Evolutionary conservation across 2,329 filamentous ascomycete genomes (phyloP).

Genomic region (Microthyrium microscopicum): DNA sequence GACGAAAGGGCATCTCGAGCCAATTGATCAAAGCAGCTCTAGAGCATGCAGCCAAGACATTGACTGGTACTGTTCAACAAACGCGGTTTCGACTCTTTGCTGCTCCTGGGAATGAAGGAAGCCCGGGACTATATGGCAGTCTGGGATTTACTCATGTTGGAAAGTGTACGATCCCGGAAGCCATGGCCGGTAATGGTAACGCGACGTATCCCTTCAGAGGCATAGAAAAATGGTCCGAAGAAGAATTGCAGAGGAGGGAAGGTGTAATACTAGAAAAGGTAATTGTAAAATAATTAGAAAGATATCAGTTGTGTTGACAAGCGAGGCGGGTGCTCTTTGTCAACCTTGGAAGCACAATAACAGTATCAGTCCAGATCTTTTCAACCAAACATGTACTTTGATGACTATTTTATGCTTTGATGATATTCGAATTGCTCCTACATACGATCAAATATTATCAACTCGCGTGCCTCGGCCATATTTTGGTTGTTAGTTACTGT

Average conservation of each 20-base stretch:
- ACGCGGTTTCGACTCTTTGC: neutral
- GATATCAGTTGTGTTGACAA: too few relatives aligned
- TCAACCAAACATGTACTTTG: too few relatives aligned
- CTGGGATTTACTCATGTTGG: neutral
- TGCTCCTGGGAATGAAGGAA: neutral
- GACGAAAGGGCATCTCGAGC: neutral
- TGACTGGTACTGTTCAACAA: neutral
- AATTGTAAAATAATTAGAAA: too few relatives aligned
- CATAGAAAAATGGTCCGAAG: neutral
- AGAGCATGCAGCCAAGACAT: neutral
- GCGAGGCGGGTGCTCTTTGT: too few relatives aligned
- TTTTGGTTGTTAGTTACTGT: too few relatives aligned
- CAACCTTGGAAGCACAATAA: too few relatives aligned
- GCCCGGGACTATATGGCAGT: neutral
- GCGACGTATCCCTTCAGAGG: neutral
- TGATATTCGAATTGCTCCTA: too few relatives aligned
- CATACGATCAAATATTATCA: too few relatives aligned
- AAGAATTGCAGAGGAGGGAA: neutral
- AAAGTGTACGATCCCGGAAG: neutral
- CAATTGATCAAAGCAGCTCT: constrained; percentile 1
- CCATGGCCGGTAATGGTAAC: neutral
- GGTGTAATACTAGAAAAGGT: constrained; percentile 1
- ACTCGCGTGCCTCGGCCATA: too few relatives aligned
- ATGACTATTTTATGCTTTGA: too few relatives aligned
- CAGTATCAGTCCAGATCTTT: too few relatives aligned